Conservation (phyloP, 2,329 filamentous ascomycete genomes). For the Ustulina deusta region DNA sequence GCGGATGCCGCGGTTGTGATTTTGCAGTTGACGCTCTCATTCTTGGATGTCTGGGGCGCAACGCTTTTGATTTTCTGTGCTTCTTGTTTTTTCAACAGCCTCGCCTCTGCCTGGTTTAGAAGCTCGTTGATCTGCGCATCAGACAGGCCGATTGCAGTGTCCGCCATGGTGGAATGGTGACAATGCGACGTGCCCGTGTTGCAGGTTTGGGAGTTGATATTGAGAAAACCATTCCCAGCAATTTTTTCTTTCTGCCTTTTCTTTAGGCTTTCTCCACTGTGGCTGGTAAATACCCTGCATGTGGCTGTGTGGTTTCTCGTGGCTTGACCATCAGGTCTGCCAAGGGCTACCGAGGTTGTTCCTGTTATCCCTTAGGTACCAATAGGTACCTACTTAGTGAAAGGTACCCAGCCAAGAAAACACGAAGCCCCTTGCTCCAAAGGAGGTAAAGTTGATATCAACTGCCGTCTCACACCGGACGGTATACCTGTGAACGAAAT, state of each 20-base stretch:
- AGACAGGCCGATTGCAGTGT: conserved; percentile 61
- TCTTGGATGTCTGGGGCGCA: conserved; percentile 48
- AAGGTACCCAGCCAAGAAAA: no score
- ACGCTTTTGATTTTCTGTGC: conserved; percentile 47
- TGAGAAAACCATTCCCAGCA: conserved; percentile 10
- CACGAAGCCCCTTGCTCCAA: background rate
- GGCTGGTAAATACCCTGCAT: conserved; percentile 2
- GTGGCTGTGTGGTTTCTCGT: background rate
- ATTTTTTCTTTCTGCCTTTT: conserved; percentile 32
- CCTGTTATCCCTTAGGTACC: background rate
- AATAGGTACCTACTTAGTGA: background rate
- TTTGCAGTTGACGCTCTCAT: conserved; percentile 42
- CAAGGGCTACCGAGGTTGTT: background rate
- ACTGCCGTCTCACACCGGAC: background rate
- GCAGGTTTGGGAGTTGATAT: conserved; percentile 4
- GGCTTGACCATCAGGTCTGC: background rate
- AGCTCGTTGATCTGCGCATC: conserved; percentile 74
- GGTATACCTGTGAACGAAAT: background rate
- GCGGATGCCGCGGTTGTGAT: conserved; percentile 28
- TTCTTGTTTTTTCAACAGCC: conserved; percentile 56
- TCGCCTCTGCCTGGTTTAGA: conserved; percentile 71
- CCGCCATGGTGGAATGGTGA: conserved; percentile 45
- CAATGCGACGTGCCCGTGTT: conserved; percentile 19
- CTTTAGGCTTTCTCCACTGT: conserved; percentile 27
- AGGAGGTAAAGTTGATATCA: conserved; percentile 1